Evolutionary conservation across 106 monocot species (phyloP).

Genomic region (Phalaenopsis equestris): DNA sequence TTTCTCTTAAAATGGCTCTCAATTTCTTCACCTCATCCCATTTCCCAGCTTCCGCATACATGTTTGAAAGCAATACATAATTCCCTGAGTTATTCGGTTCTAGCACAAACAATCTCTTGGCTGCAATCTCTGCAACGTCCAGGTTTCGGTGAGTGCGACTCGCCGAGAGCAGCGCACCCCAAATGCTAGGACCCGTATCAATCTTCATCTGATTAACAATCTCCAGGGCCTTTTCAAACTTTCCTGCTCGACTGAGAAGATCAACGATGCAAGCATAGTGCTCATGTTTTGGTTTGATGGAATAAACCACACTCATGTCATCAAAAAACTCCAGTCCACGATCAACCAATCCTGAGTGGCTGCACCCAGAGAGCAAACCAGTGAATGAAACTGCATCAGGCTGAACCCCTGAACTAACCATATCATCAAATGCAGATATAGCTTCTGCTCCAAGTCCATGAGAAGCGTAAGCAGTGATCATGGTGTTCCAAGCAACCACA

Average conservation of each 20-base stretch:
- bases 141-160: conserved; percentile 32
- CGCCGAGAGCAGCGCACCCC: conserved; percentile 52
- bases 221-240: conserved; percentile 30
- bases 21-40: conserved; percentile 37
- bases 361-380: conserved; percentile 54
- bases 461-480: conserved; percentile 47
- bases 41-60: conserved; percentile 49
- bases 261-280: conserved; percentile 68
- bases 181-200: conserved; percentile 36
- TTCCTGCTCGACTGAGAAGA: conserved; percentile 47
- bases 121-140: conserved; percentile 43
- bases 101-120: conserved; percentile 31
- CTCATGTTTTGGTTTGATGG: conserved; percentile 28
- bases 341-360: conserved; percentile 55
- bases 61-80: conserved; percentile 57
- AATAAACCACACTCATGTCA: conserved; percentile 27
- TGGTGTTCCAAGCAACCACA: conserved; percentile 57
- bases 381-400: conserved; percentile 54
- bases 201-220: conserved; percentile 34
- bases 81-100: conserved; percentile 49
- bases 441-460: conserved; percentile 44
- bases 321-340: conserved; percentile 37
- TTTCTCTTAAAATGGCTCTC: conserved; percentile 27
- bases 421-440: conserved; percentile 32
- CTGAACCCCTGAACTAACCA: conserved; percentile 25